Conservation (phyloP, 1,139 yeast genomes). For the Pichia sp. region DNA sequence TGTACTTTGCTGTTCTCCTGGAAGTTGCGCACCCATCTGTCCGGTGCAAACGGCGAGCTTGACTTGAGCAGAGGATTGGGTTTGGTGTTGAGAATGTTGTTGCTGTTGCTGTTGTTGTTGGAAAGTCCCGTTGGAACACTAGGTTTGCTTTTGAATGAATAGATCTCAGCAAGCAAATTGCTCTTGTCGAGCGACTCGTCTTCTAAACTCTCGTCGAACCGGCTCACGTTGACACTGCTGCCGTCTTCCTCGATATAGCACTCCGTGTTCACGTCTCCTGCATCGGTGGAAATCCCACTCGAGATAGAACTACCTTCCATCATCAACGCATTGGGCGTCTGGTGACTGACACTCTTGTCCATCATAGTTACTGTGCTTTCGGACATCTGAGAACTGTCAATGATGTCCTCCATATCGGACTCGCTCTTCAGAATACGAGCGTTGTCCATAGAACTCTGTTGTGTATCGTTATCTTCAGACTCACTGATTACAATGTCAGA, state of each 20-base stretch:
- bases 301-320: conserved; percentile 10
- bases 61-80: not conserved
- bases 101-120: not conserved
- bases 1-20: not conserved
- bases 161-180: conserved; percentile 20
- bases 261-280: conserved; percentile 19
- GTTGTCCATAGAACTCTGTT: not conserved
- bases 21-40: too few species aligned
- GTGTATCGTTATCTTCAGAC: conserved; percentile 8
- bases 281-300: conserved; percentile 10
- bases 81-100: not conserved
- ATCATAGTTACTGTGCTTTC: conserved; percentile 14
- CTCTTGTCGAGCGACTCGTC: conserved; percentile 13
- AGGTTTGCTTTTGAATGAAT: too few species aligned
- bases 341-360: conserved; percentile 4
- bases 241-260: conserved; percentile 14
- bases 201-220: not conserved
- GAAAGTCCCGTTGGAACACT: too few species aligned
- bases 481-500: conserved; percentile 16
- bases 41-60: too few species aligned
- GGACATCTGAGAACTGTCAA: conserved; percentile 15
- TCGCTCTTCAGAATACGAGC: conserved; percentile 5
- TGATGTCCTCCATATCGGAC: conserved; percentile 16
- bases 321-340: conserved; percentile 5
- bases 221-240: too few species aligned